phyloP scores from a whole-genome alignment of 192 early-diverging fungal species.

The Coemansia nantahalensis region DNA sequence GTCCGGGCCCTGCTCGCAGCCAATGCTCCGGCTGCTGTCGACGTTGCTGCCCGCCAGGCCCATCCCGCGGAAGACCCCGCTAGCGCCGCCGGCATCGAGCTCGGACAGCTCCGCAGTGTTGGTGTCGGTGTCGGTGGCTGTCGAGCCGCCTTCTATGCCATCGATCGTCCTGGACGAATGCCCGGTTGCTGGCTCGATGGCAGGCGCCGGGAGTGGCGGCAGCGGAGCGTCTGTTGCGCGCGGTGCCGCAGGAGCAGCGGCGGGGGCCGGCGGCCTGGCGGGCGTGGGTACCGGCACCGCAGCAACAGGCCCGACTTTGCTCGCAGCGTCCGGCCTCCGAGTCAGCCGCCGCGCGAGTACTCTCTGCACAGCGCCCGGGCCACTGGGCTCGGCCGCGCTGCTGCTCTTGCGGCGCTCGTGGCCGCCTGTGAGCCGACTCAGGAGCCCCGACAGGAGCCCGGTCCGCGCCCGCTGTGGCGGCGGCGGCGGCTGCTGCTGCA shows the following conservation, averaged over 20 bases:
- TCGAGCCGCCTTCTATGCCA: too few relatives aligned
- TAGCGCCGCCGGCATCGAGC: conserved; percentile 2
- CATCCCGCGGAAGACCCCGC: not conserved
- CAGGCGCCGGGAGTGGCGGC: too few relatives aligned
- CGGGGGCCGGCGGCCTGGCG: too few relatives aligned
- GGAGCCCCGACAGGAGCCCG: conserved; percentile 27
- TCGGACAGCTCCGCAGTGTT: not conserved
- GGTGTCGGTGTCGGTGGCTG: too few relatives aligned
- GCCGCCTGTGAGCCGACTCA: conserved; percentile 16
- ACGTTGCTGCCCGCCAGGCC: conserved; percentile 14
- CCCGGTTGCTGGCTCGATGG: too few relatives aligned
- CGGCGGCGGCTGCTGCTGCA: too few relatives aligned
- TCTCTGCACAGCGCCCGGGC: not conserved
- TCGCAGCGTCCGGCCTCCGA: conserved; percentile 3
- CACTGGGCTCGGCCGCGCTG: not conserved
- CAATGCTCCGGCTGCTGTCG: conserved; percentile 13
- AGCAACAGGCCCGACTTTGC: too few relatives aligned
- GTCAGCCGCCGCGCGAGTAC: conserved; percentile 16
- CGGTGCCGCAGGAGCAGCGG: too few relatives aligned
- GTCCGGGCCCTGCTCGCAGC: not conserved
- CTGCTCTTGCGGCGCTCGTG: conserved; percentile 22
- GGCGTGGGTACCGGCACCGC: too few relatives aligned
- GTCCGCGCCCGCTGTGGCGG: too few relatives aligned
- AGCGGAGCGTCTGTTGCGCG: too few relatives aligned
- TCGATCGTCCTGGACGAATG: too few relatives aligned